Base-by-base conservation (phyloP, 441 rosid genomes). In the Brassica balearica region DNA sequence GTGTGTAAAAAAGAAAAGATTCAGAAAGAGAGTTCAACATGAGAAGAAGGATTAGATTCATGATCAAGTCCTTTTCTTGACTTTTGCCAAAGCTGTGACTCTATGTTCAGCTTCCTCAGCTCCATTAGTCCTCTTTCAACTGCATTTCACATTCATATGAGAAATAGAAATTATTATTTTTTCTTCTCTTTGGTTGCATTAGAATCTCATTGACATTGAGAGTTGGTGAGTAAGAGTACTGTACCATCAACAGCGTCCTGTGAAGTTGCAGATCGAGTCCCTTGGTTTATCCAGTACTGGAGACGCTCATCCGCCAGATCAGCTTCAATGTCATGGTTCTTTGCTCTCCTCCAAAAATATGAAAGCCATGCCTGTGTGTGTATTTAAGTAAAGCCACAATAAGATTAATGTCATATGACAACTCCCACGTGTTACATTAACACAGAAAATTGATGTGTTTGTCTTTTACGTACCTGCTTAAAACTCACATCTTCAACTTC, bases 401-500 rank as follows among this genome's bases (percentile, higher is more conserved):
- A 70, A 67, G 38, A 41, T 34, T 29, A 29, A 8, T 0, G 17
- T 74, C 77, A 68, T 22, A 74, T 68, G 38, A 63, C 65, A 29
- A n/a, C 12, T 32, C 58, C 1, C 15, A 2, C 25, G 25, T 29
- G 19, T 34, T 46, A 67, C 65, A 61, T 55, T 2, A 20, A 65
- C 3, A 69, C 25, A 56, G 29, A 55, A 3, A 34, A 2, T 4
- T 19, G 3, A 29, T 32, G 59, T 58, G 48, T 2, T 43, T 43
- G 14, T 12, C 32, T 29, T 2, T 62, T 27, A 0, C 34, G 4
- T 77, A 95, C 99, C 93, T 92, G 94, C 87, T 93, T 93, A 82
- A 95, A 95, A n/a, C 82, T 86, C 68, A 90, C 92, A 76, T 93
- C 97, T 70, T 91, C 97, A n/a, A 85, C 81, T 85, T 93, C 98